These are phyloP conservation scores for Colletotrichum filicis DNA, from an alignment of 2,329 filamentous ascomycete species.

Conservation along the genomic window DNA sequence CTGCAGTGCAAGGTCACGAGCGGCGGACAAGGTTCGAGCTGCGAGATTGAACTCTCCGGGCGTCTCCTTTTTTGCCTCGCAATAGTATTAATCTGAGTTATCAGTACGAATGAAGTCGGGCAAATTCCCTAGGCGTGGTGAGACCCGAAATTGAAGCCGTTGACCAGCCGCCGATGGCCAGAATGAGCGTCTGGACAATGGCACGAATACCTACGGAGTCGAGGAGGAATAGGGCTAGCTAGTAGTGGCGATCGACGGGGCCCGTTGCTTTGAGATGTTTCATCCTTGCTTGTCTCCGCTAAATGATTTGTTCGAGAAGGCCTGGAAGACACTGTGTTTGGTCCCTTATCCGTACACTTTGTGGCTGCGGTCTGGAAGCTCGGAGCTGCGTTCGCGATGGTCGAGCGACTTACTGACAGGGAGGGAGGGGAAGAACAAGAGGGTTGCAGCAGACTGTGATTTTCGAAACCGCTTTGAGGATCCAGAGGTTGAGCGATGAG, in stretches of 20 bases:
- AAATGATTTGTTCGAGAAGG: constrained; percentile 32
- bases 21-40: constrained; percentile 17
- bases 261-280: constrained; percentile 17
- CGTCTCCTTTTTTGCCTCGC: background rate
- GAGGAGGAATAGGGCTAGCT: constrained; percentile 19
- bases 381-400: background rate
- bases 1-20: constrained; percentile 9
- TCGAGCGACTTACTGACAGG: background rate
- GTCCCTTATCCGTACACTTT: background rate
- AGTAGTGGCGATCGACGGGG: constrained; percentile 13
- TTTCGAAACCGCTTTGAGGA: constrained; percentile 6
- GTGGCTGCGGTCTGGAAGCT: background rate
- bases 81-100: background rate
- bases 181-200: background rate
- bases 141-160: background rate
- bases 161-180: background rate
- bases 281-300: constrained; percentile 12
- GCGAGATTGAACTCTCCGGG: constrained; percentile 18
- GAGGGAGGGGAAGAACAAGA: constrained; percentile 15
- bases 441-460: constrained; percentile 10
- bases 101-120: background rate
- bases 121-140: background rate
- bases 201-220: background rate
- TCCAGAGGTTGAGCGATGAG: background rate
- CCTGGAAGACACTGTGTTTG: constrained; percentile 4